A percentile compares a stretch with the other conserved stretches of the same genome.
Conservation (phyloP, 495 filamentous ascomycete species). For the Xylaria sp. region DNA sequence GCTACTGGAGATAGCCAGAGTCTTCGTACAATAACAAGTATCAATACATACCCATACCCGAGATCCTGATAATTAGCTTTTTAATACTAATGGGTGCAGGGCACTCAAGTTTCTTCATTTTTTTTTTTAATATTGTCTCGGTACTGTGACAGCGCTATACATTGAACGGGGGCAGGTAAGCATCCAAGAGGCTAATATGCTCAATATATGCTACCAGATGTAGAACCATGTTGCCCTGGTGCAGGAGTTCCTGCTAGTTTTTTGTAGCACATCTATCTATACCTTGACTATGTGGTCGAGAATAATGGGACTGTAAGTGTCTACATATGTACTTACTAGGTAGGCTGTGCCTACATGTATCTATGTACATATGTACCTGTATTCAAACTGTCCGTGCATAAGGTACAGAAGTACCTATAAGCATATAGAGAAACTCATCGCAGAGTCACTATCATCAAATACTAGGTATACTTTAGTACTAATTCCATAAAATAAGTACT, state of each 20-base stretch:
- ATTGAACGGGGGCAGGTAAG: neutral
- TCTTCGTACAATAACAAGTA: no score
- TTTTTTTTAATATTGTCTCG: neutral
- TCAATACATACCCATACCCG: no score
- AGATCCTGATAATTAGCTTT: no score
- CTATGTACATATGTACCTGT: no score
- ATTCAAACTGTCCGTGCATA: neutral
- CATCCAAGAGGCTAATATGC: neutral
- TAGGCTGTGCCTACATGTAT: no score
- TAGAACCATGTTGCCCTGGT: neutral
- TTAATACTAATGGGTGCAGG: neutral
- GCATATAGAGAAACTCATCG: neutral
- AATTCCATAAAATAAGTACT: neutral
- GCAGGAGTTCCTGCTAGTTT: neutral
- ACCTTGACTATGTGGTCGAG: neutral
- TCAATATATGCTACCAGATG: neutral
- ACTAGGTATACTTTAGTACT: neutral
- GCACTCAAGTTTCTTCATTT: neutral
- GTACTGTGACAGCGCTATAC: neutral
- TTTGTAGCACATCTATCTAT: neutral
- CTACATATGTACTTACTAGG: no score
- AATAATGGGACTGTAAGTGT: no score
- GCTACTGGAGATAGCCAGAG: no score
- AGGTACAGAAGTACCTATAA: neutral
- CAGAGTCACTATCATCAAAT: neutral